Evolutionary conservation across 768 basidiomycete species (phyloP), one percentile per base, ranked within the genome.

Genomic region (Auricularia cornea): DNA sequence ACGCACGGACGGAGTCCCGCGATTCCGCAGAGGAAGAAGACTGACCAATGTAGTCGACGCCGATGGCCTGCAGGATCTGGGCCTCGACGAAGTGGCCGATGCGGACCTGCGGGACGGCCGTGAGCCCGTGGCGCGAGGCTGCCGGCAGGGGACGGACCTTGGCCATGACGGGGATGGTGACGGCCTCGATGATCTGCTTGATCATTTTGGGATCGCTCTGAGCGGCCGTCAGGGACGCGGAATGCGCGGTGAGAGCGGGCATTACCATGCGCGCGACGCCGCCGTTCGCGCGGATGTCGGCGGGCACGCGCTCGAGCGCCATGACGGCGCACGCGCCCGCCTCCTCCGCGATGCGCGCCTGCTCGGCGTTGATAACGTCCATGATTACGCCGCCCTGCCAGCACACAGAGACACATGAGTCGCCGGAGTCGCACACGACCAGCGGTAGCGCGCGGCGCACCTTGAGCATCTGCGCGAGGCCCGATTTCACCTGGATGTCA

Each of bases 251-350:
- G 31, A 33, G 30, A 54, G 14, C 40, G 29, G 41, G 28, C 84
- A 8, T 68, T 69, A 92, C 94, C 96, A 99, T 99, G 65, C 96
- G 82, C 0, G 96, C 93, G 61, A 99, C 96, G 64, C 96, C 96
- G 33, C 96, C 96, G 72, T 92, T 80, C 20, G 82, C 82, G 65
- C 96, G 84, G 71, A 99, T 98, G 72, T 98, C 94, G 14, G 95
- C 94, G 11, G 96, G 96, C 3, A 99, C 92, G 63, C 94, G 82
- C 75, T 97, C 93, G 33, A 95, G 83, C 3, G 93, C 93, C 96
- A 99, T 98, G 66, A 99, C 96, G 64, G 96, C 96, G 72, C 92
- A 94, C 6, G 96, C 96, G 56, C 96, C 96, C 10, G 96, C 96
- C 72, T 94, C 93, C 72, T 98, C 96, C 54, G 96, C 96, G 69